These are phyloP conservation scores for Pythium coloratum DNA, from an alignment of 352 stramenopile species.

Conservation along the genomic window DNA sequence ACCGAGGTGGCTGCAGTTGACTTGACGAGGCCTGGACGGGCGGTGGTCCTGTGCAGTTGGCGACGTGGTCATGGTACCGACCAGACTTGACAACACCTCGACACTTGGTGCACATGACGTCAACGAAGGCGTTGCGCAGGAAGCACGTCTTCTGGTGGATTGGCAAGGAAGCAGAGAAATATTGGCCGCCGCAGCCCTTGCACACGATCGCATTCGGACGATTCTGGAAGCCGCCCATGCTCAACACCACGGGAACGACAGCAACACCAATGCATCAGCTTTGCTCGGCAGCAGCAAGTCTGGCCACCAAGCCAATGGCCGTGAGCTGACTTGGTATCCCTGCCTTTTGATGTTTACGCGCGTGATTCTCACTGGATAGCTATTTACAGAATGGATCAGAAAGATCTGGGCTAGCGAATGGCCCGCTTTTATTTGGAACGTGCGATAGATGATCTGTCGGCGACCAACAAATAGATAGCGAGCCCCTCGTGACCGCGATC, in stretches of 20 bases:
- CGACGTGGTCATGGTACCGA: slow-evolving; percentile 15
- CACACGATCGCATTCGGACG: slow-evolving; percentile 30
- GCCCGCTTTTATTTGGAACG: neutral
- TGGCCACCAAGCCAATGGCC: no score
- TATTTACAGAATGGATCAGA: neutral
- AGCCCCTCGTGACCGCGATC: neutral
- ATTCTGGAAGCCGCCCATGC: slow-evolving; percentile 9
- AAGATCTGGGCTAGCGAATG: neutral
- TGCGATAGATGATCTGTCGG: no score
- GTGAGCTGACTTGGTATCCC: no score
- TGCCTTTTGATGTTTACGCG: neutral
- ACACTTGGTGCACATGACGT: slow-evolving; percentile 49
- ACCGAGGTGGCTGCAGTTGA: neutral
- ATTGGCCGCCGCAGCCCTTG: slow-evolving; percentile 49
- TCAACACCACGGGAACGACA: neutral
- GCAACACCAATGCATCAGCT: neutral
- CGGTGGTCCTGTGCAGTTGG: slow-evolving; percentile 1
- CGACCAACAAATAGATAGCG: no score
- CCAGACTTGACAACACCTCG: slow-evolving; percentile 32
- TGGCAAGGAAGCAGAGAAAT: slow-evolving; percentile 57
- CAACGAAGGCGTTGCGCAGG: slow-evolving; percentile 55
- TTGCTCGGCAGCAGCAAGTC: neutral
- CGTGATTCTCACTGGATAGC: neutral
- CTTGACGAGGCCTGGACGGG: neutral
- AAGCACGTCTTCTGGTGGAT: slow-evolving; percentile 80